Base-by-base conservation (phyloP, 495 filamentous ascomycete species). In the Penicillium ochrochloron region DNA sequence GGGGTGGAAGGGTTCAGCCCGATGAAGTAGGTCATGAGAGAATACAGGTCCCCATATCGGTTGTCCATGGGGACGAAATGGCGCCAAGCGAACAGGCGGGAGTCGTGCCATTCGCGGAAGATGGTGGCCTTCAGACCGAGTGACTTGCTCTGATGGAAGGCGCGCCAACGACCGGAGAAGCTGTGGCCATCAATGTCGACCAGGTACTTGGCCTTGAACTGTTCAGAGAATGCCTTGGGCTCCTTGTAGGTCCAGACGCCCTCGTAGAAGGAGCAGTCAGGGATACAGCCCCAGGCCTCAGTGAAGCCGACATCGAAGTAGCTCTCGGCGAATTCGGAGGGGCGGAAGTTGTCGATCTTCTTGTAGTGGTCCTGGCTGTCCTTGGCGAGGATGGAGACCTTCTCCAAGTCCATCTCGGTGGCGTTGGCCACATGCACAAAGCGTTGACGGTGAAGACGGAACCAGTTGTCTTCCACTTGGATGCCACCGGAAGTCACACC, bases 41-140 rank as follows among this genome's bases (percentile, higher is more conserved):
- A 88, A 57, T 88, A 94, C 51, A 92, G 77, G 70, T 96, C 92
- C 39, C 86, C 80, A 64, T 89, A 94, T 15, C 88, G 83, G 69
- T 89, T 93, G 69, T 94, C 92, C 89, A 95, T 91, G 1, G 92
- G 92, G n/a, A 92, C 89, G 66, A 86, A 92, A 66, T 92, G 90
- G 59, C 84, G 84, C 90, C 90, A 92, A 12, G 88, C 81, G 23
- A 89, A 80, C 9, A 92, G 75, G 23, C 90, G 76, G 39, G 82
- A 85, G 67, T 92, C 90, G 62, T 92, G 90, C 90, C 89, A 92
- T 75, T 92, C 90, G 11, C 85, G 79, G 80, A 89, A 92, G 37
- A 92, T 82, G 9, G 90, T 90, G 1, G 89, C 85, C 71, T 92
- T 92, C 75, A 92, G 80, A 0, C 86, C 86, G 14, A 92, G 66